phyloP scores from a whole-genome alignment of 2,329 filamentous ascomycete genomes.

The Fusarium dimerum region DNA sequence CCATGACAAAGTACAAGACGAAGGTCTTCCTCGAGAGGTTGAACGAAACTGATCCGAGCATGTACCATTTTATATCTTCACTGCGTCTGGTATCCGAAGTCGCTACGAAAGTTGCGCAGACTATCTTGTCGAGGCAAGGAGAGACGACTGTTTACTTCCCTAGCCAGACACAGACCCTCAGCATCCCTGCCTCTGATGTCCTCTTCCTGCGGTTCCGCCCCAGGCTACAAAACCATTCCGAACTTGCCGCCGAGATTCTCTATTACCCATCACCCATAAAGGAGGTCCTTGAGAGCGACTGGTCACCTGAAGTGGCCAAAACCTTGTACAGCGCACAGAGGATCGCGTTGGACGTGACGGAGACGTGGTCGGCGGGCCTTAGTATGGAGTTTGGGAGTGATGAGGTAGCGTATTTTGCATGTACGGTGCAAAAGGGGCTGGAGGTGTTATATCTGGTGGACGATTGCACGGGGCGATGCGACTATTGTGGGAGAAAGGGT shows the following conservation, averaged over 20 bases:
- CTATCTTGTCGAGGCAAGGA: neutral
- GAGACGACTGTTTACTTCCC: constrained; percentile 29
- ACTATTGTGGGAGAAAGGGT: constrained; percentile 15
- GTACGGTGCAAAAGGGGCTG: constrained; percentile 29
- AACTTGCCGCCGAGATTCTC: constrained; percentile 10
- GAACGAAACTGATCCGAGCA: constrained; percentile 18
- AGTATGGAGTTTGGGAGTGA: constrained; percentile 24
- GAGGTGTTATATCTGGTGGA: constrained; percentile 36
- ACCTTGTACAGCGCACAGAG: constrained; percentile 25
- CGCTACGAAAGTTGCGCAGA: constrained; percentile 6
- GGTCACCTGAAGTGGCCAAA: constrained; percentile 30
- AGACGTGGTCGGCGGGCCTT: constrained; percentile 26
- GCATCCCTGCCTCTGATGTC: constrained; percentile 28
- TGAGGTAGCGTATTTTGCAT: constrained; percentile 32
- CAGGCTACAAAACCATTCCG: constrained; percentile 6
- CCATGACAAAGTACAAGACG: constrained; percentile 11
- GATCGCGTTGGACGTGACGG: constrained; percentile 32
- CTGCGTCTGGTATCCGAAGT: constrained; percentile 11
- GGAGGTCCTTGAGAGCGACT: constrained; percentile 28
- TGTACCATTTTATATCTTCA: constrained; percentile 12
- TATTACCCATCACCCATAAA: constrained; percentile 24
- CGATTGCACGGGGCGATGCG: constrained; percentile 27
- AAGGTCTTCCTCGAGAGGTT: constrained; percentile 23
- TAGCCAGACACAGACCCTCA: constrained; percentile 22
- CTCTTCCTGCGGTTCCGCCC: constrained; percentile 31